Conservation (phyloP, 2,329 filamentous ascomycete species). For the Penicillium sp. region DNA sequence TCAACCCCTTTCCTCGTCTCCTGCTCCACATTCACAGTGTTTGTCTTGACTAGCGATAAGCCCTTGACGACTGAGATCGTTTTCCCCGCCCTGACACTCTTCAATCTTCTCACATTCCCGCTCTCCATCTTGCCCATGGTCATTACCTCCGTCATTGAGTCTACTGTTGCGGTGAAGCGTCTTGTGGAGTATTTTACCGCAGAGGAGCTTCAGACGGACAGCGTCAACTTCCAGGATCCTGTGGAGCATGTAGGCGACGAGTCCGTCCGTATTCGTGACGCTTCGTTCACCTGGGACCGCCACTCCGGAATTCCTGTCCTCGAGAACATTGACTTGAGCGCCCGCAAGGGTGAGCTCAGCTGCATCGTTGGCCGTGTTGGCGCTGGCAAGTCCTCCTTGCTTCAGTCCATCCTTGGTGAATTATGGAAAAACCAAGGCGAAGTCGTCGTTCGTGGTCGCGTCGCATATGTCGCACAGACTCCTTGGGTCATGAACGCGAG, state of each 20-base stretch:
- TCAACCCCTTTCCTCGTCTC: slow-evolving; percentile 97
- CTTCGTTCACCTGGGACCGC: slow-evolving; percentile 93
- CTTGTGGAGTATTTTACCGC: slow-evolving; percentile 83
- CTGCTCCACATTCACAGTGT: slow-evolving; percentile 93
- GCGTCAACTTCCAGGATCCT: slow-evolving; percentile 72
- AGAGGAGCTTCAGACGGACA: slow-evolving; percentile 88
- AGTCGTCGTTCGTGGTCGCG: slow-evolving; percentile 79
- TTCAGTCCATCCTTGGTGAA: slow-evolving; percentile 88
- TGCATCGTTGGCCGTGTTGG: slow-evolving; percentile 96
- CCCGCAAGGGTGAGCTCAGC: slow-evolving; percentile 89
- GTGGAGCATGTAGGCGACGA: slow-evolving; percentile 83
- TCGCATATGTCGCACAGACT: slow-evolving; percentile 91
- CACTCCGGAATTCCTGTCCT: slow-evolving; percentile 72
- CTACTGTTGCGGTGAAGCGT: slow-evolving; percentile 86
- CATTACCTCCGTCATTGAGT: slow-evolving; percentile 94
- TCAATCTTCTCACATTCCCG: slow-evolving; percentile 95
- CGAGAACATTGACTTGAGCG: slow-evolving; percentile 83
- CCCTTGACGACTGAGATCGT: slow-evolving; percentile 93
- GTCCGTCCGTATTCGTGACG: slow-evolving; percentile 80
- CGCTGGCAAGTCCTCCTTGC: slow-evolving; percentile 88
- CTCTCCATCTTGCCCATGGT: slow-evolving; percentile 96
- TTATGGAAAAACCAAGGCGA: slow-evolving; percentile 86
- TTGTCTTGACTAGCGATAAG: slow-evolving; percentile 79
- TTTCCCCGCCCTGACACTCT: slow-evolving; percentile 89
- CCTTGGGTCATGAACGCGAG: slow-evolving; percentile 98